Evolutionary conservation across 2,329 filamentous ascomycete genomes (phyloP).

Genomic region (Calonectria crousiana): DNA sequence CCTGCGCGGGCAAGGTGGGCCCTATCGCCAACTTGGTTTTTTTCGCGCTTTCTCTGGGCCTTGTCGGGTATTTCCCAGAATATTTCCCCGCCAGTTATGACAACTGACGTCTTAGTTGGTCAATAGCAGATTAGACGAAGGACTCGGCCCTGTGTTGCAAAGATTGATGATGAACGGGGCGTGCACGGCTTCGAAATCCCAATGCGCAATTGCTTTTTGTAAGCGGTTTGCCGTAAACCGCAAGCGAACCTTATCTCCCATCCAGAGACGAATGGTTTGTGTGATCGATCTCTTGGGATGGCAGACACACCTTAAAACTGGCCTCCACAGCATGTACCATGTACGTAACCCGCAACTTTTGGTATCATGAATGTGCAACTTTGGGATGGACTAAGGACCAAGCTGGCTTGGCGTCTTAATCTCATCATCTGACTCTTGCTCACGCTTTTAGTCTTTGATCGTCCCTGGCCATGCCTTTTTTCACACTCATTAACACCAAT

Average conservation of each 20-base stretch:
- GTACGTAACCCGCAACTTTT: constrained; percentile 7
- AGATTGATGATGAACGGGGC: background rate
- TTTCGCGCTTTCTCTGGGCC: constrained; percentile 3
- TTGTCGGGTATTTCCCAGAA: constrained; percentile 6
- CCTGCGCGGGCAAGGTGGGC: constrained; percentile 34
- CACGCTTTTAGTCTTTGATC: constrained; percentile 2
- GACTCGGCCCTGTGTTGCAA: background rate
- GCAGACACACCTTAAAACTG: constrained; percentile 2
- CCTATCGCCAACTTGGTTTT: constrained; percentile 11
- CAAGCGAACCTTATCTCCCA: background rate
- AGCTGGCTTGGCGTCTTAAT: background rate
- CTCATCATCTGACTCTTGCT: constrained; percentile 22
- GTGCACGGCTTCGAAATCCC: background rate
- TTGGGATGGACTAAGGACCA: background rate
- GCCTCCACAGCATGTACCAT: background rate
- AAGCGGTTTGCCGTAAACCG: background rate
- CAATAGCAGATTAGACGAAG: background rate
- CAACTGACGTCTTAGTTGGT: background rate
- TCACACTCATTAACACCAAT: constrained; percentile 22
- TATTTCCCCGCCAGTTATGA: background rate
- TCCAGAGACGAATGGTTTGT: background rate
- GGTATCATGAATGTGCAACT: constrained; percentile 11
- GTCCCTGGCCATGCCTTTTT: constrained; percentile 12
- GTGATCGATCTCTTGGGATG: constrained; percentile 16
- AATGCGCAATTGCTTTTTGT: background rate